phyloP scores from a whole-genome alignment of 208 protist genomes.

The Trypanosomatidae sp. region DNA sequence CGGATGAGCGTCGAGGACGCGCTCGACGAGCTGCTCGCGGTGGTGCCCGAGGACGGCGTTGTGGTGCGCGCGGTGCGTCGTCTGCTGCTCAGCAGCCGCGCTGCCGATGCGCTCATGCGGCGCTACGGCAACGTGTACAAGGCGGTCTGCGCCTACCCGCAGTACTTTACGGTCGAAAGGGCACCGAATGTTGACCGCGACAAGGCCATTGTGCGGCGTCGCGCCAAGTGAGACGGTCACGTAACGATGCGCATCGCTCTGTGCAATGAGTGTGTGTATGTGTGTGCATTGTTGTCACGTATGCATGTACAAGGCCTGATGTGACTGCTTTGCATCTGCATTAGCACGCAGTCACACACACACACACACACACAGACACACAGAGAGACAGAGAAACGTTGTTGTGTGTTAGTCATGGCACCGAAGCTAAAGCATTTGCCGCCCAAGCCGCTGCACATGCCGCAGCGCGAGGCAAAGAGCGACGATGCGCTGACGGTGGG shows the following conservation, averaged over 20 bases:
- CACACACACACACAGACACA: no score
- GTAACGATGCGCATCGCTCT: no score
- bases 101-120: constrained; percentile 18
- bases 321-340: no score
- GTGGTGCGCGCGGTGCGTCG: constrained; percentile 21
- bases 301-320: no score
- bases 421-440: constrained; percentile 62
- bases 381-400: no score
- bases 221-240: no score
- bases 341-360: no score
- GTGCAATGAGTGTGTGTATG: no score
- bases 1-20: constrained; percentile 54
- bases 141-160: constrained; percentile 40
- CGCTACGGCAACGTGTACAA: constrained; percentile 36
- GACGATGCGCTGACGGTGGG: constrained; percentile 52
- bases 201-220: no score
- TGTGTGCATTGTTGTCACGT: no score
- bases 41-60: constrained; percentile 42
- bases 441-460: constrained; percentile 18
- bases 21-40: constrained; percentile 41
- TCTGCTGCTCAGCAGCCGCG: constrained; percentile 21
- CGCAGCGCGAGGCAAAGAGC: constrained; percentile 15
- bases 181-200: no score
- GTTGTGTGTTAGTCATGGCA: constrained; percentile 48
- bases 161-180: constrained; percentile 39